Conservation (phyloP, 148 eudicot genomes). For the Vaccinium vitisidaea region DNA sequence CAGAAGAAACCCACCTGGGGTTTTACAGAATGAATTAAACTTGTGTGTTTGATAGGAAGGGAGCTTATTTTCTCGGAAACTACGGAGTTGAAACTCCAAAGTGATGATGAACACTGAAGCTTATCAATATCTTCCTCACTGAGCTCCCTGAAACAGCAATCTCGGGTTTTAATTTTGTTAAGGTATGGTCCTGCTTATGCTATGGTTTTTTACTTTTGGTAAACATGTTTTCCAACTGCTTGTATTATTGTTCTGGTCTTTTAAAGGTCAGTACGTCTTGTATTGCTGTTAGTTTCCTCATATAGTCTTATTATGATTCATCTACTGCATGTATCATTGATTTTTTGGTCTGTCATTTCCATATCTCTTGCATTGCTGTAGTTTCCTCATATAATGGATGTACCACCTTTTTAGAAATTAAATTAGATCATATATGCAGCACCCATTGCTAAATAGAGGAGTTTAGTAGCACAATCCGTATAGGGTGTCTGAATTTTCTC, state of each 20-base stretch:
- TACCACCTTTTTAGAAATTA: neutral
- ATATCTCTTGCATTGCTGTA: neutral
- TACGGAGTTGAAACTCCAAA: neutral
- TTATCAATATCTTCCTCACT: neutral
- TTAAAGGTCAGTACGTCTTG: neutral
- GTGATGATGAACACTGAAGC: neutral
- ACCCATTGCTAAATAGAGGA: neutral
- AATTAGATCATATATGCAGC: neutral
- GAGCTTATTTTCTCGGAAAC: conserved; percentile 13
- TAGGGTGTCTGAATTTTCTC: neutral
- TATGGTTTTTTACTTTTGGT: neutral
- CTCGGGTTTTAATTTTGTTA: neutral
- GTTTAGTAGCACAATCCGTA: neutral
- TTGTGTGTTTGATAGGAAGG: conserved; percentile 5
- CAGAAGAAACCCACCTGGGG: conserved; percentile 21
- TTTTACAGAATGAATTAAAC: conserved; percentile 18
- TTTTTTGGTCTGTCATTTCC: neutral
- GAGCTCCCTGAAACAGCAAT: conserved; percentile 7
- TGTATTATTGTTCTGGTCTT: neutral
- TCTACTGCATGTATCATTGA: neutral
- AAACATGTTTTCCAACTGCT: neutral
- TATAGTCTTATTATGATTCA: neutral
- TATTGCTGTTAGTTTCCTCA: neutral
- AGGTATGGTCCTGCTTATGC: neutral
- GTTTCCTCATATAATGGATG: neutral